These are phyloP conservation scores for Suillus occidentalis DNA, from an alignment of 768 basidiomycete genomes.

Conservation along the genomic window DNA sequence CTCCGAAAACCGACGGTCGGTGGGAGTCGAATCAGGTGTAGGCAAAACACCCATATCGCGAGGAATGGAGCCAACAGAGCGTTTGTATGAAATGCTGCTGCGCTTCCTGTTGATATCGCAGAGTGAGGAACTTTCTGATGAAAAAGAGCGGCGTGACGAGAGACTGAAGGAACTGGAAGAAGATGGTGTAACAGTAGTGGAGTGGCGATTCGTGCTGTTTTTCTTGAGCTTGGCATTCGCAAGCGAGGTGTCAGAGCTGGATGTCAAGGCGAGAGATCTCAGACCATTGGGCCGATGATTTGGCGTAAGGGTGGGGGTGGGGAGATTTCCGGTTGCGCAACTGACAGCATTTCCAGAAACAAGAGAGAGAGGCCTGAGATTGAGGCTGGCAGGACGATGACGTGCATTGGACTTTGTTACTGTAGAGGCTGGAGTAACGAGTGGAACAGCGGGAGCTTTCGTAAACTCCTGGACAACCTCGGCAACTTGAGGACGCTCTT, in stretches of 20 bases:
- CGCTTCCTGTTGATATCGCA: constrained; percentile 38
- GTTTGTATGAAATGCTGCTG: constrained; percentile 78
- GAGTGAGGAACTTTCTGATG: constrained; percentile 24
- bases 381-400: constrained; percentile 65
- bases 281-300: constrained; percentile 45
- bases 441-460: constrained; percentile 25
- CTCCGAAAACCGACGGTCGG: constrained; percentile 44
- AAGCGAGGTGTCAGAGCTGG: constrained; percentile 30
- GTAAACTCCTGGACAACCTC: constrained; percentile 16
- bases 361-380: constrained; percentile 71
- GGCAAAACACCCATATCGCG: constrained; percentile 52
- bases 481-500: constrained; percentile 17
- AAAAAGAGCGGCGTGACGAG: constrained; percentile 21
- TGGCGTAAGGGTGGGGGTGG: constrained; percentile 57
- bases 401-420: constrained; percentile 43
- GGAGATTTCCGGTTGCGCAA: constrained; percentile 38
- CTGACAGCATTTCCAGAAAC: constrained; percentile 50
- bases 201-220: constrained; percentile 9
- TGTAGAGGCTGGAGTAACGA: constrained; percentile 32
- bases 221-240: constrained; percentile 8
- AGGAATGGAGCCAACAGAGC: constrained; percentile 37
- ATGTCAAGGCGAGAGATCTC: constrained; percentile 52
- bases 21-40: constrained; percentile 76
- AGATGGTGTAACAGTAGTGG: constrained; percentile 10
- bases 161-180: constrained; percentile 11